phyloP scores from a whole-genome alignment of 2,329 filamentous ascomycete species.

The Cryphonectria naterciae region DNA sequence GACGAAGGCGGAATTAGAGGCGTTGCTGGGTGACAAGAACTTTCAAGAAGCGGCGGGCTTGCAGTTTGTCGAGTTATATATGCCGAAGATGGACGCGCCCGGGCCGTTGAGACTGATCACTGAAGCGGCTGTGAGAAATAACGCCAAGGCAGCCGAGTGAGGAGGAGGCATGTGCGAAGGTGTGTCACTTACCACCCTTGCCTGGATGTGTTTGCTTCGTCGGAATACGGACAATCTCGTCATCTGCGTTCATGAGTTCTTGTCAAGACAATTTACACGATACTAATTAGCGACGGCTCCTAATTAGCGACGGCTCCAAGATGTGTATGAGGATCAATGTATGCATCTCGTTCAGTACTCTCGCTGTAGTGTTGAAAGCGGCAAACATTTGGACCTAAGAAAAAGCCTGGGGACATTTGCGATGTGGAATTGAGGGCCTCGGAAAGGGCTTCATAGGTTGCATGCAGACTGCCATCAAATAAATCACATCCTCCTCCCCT shows the following conservation, averaged over 20 bases:
- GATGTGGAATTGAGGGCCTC: not conserved
- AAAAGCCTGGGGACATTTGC: not conserved
- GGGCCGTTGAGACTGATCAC: constrained; percentile 70
- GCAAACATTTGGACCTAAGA: not conserved
- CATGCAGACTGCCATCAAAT: not conserved
- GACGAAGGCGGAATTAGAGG: constrained; percentile 69
- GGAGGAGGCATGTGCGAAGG: not conserved
- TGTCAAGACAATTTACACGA: too few species aligned
- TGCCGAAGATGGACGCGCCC: constrained; percentile 80
- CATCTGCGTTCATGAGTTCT: too few species aligned
- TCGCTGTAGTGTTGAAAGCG: too few species aligned
- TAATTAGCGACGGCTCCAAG: too few species aligned
- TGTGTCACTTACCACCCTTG: not conserved
- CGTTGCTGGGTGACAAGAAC: constrained; percentile 64
- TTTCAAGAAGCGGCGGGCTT: constrained; percentile 62
- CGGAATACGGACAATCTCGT: too few species aligned
- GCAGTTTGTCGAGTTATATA: constrained; percentile 81
- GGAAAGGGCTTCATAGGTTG: not conserved
- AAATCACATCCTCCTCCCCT: not conserved
- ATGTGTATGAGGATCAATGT: too few species aligned
- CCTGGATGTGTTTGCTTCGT: not conserved
- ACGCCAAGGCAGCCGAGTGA: constrained; percentile 50
- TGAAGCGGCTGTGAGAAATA: constrained; percentile 70
- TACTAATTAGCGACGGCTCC: too few species aligned
- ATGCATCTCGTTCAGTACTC: too few species aligned